Conservation (phyloP, 768 basidiomycete genomes). For the Pulveroboletus sp. region DNA sequence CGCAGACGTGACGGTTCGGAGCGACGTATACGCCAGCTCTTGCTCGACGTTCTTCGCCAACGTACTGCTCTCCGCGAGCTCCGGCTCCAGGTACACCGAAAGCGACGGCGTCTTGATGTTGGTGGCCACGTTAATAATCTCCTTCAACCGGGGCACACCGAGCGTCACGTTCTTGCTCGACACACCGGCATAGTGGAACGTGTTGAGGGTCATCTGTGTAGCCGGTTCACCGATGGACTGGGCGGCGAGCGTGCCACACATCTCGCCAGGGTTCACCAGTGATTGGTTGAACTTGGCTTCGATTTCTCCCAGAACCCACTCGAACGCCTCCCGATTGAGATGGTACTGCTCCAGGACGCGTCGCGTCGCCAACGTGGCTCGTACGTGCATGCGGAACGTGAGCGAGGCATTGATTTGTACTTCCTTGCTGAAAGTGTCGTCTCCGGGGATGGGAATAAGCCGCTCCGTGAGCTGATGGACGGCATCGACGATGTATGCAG, state of each 20-base stretch:
- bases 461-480: conserved; percentile 72
- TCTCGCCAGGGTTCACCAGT: conserved; percentile 90
- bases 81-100: conserved; percentile 81
- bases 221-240: conserved; percentile 99
- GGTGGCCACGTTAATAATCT: conserved; percentile 98
- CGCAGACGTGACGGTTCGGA: conserved; percentile 89
- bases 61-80: conserved; percentile 55
- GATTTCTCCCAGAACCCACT: conserved; percentile 95
- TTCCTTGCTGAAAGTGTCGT: conserved; percentile 67
- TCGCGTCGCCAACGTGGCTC: conserved; percentile 82
- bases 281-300: conserved; percentile 96
- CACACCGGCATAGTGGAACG: conserved; percentile 99
- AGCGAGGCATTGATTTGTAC: conserved; percentile 88
- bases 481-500: conserved; percentile 77
- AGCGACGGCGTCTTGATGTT: conserved; percentile 98
- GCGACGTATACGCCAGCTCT: conserved; percentile 88
- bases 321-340: conserved; percentile 89
- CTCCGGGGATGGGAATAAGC: conserved; percentile 84
- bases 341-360: conserved; percentile 86
- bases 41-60: conserved; percentile 88
- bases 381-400: conserved; percentile 90
- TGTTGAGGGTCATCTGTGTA: conserved; percentile 99
- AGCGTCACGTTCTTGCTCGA: conserved; percentile 99
- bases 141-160: conserved; percentile 97
- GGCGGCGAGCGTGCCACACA: conserved; percentile 97